These are phyloP conservation scores for Chrysoporthe deuterocubensis DNA, from an alignment of 2,329 filamentous ascomycete species.

Conservation along the genomic window DNA sequence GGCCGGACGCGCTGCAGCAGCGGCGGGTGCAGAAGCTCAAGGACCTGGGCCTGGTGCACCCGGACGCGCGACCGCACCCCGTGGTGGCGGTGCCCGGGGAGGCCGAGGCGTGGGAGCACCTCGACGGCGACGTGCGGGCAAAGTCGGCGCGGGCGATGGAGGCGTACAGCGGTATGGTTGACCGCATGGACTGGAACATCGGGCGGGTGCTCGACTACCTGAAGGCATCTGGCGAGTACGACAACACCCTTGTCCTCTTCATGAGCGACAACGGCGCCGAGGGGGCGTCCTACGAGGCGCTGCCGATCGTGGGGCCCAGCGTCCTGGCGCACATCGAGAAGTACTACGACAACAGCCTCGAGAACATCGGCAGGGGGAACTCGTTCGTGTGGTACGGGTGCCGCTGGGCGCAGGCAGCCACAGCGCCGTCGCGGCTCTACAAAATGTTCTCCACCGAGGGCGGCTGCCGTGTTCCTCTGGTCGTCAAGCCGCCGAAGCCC, in stretches of 20 bases:
- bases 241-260: slow-evolving; percentile 58
- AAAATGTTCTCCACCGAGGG: slow-evolving; percentile 50
- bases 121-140: slow-evolving; percentile 30
- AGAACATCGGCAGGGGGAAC: slow-evolving; percentile 59
- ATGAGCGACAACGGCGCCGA: slow-evolving; percentile 51
- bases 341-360: slow-evolving; percentile 54
- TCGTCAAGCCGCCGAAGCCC: slow-evolving; percentile 31
- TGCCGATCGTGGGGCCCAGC: slow-evolving; percentile 58
- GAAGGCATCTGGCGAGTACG: slow-evolving; percentile 51
- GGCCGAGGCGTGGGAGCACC: slow-evolving; percentile 29
- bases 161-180: slow-evolving; percentile 61
- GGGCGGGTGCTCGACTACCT: slow-evolving; percentile 57
- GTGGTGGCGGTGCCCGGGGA: slow-evolving; percentile 43
- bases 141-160: slow-evolving; percentile 42
- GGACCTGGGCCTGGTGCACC: slow-evolving; percentile 57
- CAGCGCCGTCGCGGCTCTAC: slow-evolving; percentile 42
- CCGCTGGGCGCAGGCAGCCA: slow-evolving; percentile 53
- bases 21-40: slow-evolving; percentile 58
- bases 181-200: slow-evolving; percentile 57
- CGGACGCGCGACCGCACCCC: slow-evolving; percentile 53
- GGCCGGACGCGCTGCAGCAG: slow-evolving; percentile 58
- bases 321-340: slow-evolving; percentile 60
- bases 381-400: slow-evolving; percentile 66
- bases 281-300: slow-evolving; percentile 61
- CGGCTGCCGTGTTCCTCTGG: slow-evolving; percentile 56